These are phyloP conservation scores for Colletotrichum euphorbiae DNA, from an alignment of 2,329 filamentous ascomycete genomes.

Conservation along the genomic window DNA sequence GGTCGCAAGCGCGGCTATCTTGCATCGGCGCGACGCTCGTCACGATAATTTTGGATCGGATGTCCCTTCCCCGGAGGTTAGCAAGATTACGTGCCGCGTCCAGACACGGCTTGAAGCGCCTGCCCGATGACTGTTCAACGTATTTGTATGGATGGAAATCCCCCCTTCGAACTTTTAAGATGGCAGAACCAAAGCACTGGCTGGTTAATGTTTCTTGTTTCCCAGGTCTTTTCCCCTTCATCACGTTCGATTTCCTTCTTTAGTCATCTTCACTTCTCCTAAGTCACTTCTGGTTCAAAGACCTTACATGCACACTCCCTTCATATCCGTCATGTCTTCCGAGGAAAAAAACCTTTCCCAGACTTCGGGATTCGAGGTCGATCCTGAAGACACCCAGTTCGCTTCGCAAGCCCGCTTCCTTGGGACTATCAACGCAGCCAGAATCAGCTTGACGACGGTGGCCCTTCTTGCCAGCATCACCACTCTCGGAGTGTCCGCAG, in stretches of 20 bases:
- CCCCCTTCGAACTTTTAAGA: neutral
- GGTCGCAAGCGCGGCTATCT: slow-evolving; percentile 39
- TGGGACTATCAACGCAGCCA: slow-evolving; percentile 56
- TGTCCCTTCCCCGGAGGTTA: slow-evolving; percentile 11
- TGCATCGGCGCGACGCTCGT: slow-evolving; percentile 39
- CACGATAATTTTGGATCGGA: slow-evolving; percentile 28
- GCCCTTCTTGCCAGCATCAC: slow-evolving; percentile 63
- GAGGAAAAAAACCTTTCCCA: slow-evolving; percentile 55
- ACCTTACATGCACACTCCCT: neutral
- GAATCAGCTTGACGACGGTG: slow-evolving; percentile 61
- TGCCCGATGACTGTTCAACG: neutral
- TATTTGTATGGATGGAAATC: slow-evolving; percentile 32
- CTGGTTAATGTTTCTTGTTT: slow-evolving; percentile 12
- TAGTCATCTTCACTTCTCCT: neutral
- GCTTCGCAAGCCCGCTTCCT: slow-evolving; percentile 53
- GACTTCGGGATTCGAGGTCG: slow-evolving; percentile 62
- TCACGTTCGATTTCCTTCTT: neutral
- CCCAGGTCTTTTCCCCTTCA: slow-evolving; percentile 1
- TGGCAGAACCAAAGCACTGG: slow-evolving; percentile 2
- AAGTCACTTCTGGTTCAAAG: neutral
- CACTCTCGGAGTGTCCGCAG: slow-evolving; percentile 65
- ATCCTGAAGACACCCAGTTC: slow-evolving; percentile 54
- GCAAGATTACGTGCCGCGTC: slow-evolving; percentile 20
- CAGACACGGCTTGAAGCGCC: slow-evolving; percentile 15
- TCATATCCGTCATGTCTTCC: slow-evolving; percentile 33